Percentiles rank a stretch among this genome's conserved stretches.
Conservation (phyloP, 192 early-diverging fungal genomes). For the Rhizophagus clarus region DNA sequence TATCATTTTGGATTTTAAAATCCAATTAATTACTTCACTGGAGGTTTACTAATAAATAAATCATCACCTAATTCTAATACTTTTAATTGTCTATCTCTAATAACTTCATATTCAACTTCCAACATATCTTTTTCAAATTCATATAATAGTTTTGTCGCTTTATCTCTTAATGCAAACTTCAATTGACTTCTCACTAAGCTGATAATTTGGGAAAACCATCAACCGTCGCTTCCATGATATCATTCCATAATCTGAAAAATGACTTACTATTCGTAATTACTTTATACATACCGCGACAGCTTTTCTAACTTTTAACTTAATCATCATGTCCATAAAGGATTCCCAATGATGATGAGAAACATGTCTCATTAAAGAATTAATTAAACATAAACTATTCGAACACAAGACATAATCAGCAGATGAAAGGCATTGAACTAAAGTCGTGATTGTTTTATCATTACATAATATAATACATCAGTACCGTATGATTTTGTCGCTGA, state of each 20-base stretch:
- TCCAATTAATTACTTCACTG: conserved; percentile 60
- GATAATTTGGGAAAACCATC: conserved; percentile 56
- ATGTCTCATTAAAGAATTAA: conserved; percentile 65
- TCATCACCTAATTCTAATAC: conserved; percentile 71
- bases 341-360: no score
- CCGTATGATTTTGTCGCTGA: conserved; percentile 46
- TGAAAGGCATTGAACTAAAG: conserved; percentile 60
- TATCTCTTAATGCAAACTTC: conserved; percentile 42
- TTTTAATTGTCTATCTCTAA: conserved; percentile 68
- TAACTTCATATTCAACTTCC: conserved; percentile 57
- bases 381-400: conserved; percentile 64
- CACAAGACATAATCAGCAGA: conserved; percentile 66
- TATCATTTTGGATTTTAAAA: no score
- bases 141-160: conserved; percentile 38
- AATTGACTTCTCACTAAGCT: conserved; percentile 67
- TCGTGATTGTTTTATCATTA: conserved; percentile 48
- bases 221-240: conserved; percentile 60
- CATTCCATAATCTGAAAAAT: conserved; percentile 65
- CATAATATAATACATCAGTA: conserved; percentile 54
- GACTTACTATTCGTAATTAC: conserved; percentile 39
- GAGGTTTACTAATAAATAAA: no score
- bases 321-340: no score
- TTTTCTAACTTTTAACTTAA: conserved; percentile 50
- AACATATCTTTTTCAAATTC: conserved; percentile 66
- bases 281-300: conserved; percentile 53